Conservation (phyloP, 768 basidiomycete genomes). For the Tulasnella sp. region DNA sequence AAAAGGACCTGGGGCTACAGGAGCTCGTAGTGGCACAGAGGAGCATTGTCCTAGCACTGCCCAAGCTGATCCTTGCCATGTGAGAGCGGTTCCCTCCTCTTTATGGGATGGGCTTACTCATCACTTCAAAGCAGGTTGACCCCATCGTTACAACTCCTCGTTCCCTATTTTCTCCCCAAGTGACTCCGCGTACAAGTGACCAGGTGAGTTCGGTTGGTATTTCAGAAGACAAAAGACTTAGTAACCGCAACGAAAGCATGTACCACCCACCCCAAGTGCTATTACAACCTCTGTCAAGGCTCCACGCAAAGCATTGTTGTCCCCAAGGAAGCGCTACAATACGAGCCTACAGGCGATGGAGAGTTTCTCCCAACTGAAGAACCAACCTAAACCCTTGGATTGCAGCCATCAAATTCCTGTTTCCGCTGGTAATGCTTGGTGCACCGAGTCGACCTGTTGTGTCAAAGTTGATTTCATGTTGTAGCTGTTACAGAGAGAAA, state of each 20-base stretch:
- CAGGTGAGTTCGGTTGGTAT: neutral
- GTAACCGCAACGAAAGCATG: neutral
- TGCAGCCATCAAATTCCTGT: neutral
- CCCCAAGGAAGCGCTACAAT: neutral
- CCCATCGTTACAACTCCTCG: neutral
- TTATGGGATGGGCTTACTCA: neutral
- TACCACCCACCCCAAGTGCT: neutral
- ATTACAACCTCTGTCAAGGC: neutral
- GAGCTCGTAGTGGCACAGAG: neutral
- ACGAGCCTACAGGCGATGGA: neutral
- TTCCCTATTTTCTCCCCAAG: neutral
- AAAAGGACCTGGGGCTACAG: neutral
- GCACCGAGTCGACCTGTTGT: neutral
- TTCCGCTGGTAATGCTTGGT: neutral
- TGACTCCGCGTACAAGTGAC: neutral
- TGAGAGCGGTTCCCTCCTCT: neutral
- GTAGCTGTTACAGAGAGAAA: neutral
- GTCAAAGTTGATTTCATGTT: neutral
- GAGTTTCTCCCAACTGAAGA: neutral
- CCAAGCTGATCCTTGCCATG: neutral
- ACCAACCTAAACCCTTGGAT: neutral
- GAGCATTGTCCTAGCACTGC: neutral
- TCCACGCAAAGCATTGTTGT: neutral
- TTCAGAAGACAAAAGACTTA: neutral
- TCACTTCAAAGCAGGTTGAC: neutral